Evolutionary conservation across 1,139 yeast species (phyloP).

Genomic region (Geotrichum cucujoidarum): DNA sequence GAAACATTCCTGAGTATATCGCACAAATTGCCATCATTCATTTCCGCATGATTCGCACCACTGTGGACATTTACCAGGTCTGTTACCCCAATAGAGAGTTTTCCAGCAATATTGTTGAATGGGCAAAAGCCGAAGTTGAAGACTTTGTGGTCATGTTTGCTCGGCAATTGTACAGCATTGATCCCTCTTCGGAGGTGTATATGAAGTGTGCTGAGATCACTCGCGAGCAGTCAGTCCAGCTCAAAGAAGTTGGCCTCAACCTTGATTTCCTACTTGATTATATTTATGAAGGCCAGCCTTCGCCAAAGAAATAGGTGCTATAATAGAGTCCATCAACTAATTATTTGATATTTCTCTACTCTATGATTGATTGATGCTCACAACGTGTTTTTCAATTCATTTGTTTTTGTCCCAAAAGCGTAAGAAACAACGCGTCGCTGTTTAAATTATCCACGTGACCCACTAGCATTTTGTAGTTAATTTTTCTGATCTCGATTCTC

Average conservation of each 20-base stretch:
- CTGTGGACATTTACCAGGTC: constrained; percentile 44
- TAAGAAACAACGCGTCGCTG: too few species aligned
- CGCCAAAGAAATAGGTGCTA: constrained; percentile 2
- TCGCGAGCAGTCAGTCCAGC: constrained; percentile 54
- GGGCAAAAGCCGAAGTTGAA: constrained; percentile 69
- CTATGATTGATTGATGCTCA: background rate
- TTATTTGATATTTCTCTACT: background rate
- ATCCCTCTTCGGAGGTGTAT: constrained; percentile 45
- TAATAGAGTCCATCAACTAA: background rate
- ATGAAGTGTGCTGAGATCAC: constrained; percentile 51
- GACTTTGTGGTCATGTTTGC: constrained; percentile 56
- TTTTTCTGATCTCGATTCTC: background rate
- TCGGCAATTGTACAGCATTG: constrained; percentile 64
- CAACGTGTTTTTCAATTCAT: background rate
- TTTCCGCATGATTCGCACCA: constrained; percentile 50
- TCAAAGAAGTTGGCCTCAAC: constrained; percentile 66
- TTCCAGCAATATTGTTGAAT: constrained; percentile 48
- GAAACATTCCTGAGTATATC: constrained; percentile 52
- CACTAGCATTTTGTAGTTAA: background rate
- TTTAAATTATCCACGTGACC: too few species aligned
- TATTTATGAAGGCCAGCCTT: constrained; percentile 21
- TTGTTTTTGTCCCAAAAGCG: background rate
- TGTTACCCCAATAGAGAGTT: constrained; percentile 39
- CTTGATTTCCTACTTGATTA: constrained; percentile 47
- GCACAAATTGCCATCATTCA: constrained; percentile 57